Conservation (phyloP, 768 basidiomycete species). For the Hortiboletus flavorubellus region DNA sequence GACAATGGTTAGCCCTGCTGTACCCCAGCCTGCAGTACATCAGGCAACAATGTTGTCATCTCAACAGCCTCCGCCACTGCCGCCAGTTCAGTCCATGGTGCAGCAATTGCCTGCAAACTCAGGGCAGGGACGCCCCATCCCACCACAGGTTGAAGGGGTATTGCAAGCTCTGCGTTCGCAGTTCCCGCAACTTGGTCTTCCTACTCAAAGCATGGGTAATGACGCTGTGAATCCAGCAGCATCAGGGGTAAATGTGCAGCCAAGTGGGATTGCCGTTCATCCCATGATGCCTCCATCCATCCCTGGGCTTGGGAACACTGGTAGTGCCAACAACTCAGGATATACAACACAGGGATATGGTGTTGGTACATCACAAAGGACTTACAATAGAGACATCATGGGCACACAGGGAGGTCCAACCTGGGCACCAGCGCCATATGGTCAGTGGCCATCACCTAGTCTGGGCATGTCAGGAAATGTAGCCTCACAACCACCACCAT, state of each 20-base stretch:
- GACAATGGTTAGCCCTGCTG: not conserved
- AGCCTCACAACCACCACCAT: not conserved
- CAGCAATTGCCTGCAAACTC: not conserved
- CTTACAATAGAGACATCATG: not conserved
- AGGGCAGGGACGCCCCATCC: conserved; percentile 2
- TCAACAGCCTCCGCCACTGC: not conserved
- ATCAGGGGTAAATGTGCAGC: not conserved
- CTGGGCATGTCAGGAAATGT: conserved; percentile 1
- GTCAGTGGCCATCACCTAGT: not conserved
- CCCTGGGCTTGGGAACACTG: not conserved
- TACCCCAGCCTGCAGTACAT: not conserved
- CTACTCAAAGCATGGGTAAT: not conserved
- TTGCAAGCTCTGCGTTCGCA: conserved; percentile 18
- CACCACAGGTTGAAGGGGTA: conserved; percentile 10
- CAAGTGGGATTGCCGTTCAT: not conserved
- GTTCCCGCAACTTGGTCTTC: conserved; percentile 6
- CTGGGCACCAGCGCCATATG: not conserved
- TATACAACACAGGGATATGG: conserved; percentile 5
- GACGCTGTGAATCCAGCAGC: not conserved
- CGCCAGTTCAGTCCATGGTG: not conserved
- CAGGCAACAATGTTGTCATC: not conserved
- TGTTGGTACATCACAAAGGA: conserved; percentile 1
- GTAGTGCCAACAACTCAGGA: not conserved
- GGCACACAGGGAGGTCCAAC: not conserved
- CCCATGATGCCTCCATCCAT: not conserved